Evolutionary conservation across 805 yeast species (phyloP).

Genomic region (Candida odintsovae): DNA sequence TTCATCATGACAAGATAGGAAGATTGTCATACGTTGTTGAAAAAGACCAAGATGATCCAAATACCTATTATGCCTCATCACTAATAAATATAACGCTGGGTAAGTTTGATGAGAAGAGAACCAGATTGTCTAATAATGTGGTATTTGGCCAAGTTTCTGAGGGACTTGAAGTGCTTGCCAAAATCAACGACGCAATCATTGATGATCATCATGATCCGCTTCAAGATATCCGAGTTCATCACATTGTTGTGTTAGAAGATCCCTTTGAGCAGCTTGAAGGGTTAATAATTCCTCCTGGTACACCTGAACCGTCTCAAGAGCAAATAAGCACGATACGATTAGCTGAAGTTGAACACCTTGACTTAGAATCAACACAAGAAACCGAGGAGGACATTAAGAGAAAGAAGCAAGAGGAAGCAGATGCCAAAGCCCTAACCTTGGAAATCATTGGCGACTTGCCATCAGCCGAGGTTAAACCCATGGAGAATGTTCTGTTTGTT

Average conservation of each 20-base stretch:
- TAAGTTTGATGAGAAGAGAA: slow-evolving; percentile 19
- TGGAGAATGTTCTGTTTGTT: slow-evolving; percentile 55
- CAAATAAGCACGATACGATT: slow-evolving; percentile 29
- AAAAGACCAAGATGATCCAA: slow-evolving; percentile 4
- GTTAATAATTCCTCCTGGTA: slow-evolving; percentile 18
- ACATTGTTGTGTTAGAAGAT: slow-evolving; percentile 45
- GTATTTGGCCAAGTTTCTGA: slow-evolving; percentile 50
- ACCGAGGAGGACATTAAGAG: slow-evolving; percentile 17
- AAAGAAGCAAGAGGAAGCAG: slow-evolving; percentile 31
- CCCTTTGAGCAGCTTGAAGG: slow-evolving; percentile 39
- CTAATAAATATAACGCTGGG: slow-evolving; percentile 33
- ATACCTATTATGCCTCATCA: slow-evolving; percentile 26
- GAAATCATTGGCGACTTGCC: slow-evolving; percentile 64
- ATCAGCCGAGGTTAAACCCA: slow-evolving; percentile 50
- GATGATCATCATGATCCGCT: slow-evolving; percentile 39
- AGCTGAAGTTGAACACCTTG: slow-evolving; percentile 17
- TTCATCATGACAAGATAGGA: slow-evolving; percentile 27
- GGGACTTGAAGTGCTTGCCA: slow-evolving; percentile 41
- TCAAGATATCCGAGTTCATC: slow-evolving; percentile 46
- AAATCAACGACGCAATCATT: slow-evolving; percentile 32
- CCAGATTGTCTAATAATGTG: slow-evolving; percentile 10
- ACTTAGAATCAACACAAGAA: slow-evolving; percentile 10
- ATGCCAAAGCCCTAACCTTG: slow-evolving; percentile 52
- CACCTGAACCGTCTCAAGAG: slow-evolving; percentile 32
- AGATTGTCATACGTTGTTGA: slow-evolving; percentile 26